A percentile compares a stretch with the other conserved stretches of the same genome.
Conservation (phyloP, 768 basidiomycete genomes). For the Suillus subaureus region DNA sequence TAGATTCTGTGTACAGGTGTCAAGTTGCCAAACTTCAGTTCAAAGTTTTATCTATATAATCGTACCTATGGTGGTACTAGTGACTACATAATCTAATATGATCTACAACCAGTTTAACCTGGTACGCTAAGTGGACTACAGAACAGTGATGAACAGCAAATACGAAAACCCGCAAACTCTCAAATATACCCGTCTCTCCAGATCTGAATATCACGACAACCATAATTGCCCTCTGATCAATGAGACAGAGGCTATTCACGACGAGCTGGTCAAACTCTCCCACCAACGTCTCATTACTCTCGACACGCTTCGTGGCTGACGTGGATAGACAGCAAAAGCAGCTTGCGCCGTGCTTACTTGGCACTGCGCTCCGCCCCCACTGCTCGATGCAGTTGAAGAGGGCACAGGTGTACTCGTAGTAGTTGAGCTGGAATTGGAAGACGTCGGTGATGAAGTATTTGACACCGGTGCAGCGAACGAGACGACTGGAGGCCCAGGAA, state of each 20-base stretch:
- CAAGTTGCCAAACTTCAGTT: too few species aligned
- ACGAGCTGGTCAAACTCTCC: not conserved
- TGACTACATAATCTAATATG: not conserved
- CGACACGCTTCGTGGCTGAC: slow-evolving; percentile 29
- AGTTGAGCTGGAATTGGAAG: slow-evolving; percentile 21
- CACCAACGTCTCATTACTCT: slow-evolving; percentile 32
- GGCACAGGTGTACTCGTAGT: slow-evolving; percentile 7
- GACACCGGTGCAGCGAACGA: slow-evolving; percentile 33
- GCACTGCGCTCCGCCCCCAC: slow-evolving; percentile 18
- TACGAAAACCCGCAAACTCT: not conserved
- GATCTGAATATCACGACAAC: not conserved
- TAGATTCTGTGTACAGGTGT: too few species aligned
- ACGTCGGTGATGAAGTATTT: slow-evolving; percentile 12
- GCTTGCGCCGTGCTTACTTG: slow-evolving; percentile 21
- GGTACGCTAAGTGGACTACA: not conserved
- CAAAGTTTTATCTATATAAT: not conserved
- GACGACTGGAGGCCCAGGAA: slow-evolving; percentile 56
- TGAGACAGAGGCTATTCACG: not conserved
- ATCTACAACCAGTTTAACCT: not conserved
- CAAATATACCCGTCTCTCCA: not conserved
- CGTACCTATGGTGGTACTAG: not conserved
- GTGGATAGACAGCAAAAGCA: slow-evolving; percentile 9
- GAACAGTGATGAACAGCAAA: not conserved
- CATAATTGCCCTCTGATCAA: not conserved
- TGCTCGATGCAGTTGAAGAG: slow-evolving; percentile 13